Percentiles rank a stretch among this genome's conserved stretches.
Evolutionary conservation across 2,329 filamentous ascomycete species (phyloP).

Genomic region (Niveomyces coronatus): DNA sequence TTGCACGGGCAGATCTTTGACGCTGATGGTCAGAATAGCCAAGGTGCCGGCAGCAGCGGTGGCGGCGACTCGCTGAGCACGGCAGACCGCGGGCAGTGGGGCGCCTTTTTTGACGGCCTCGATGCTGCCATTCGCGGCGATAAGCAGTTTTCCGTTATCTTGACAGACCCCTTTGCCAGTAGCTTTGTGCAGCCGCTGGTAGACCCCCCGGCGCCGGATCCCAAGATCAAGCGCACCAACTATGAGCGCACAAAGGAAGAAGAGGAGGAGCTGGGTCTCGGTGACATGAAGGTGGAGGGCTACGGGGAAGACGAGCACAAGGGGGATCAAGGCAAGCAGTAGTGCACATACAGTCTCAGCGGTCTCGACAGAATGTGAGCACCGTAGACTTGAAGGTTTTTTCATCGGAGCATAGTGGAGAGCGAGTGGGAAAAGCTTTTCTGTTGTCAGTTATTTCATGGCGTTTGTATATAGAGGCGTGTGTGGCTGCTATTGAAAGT

Average conservation of each 20-base stretch:
- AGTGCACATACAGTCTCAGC: too few species aligned
- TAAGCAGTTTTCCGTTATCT: slow-evolving; percentile 68
- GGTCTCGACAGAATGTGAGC: too few species aligned
- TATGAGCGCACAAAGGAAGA: slow-evolving; percentile 87
- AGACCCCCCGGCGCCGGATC: slow-evolving; percentile 58
- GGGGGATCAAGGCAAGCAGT: slow-evolving; percentile 7
- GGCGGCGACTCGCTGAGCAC: slow-evolving; percentile 70
- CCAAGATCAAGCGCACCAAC: slow-evolving; percentile 68
- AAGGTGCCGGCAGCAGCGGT: too few species aligned
- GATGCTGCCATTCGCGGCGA: slow-evolving; percentile 71
- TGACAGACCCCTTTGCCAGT: slow-evolving; percentile 81
- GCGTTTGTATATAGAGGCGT: too few species aligned
- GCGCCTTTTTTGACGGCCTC: slow-evolving; percentile 67
- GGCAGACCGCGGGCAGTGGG: slow-evolving; percentile 63
- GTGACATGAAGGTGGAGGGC: slow-evolving; percentile 85
- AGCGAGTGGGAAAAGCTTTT: too few species aligned
- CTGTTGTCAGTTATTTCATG: too few species aligned
- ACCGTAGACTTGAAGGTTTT: too few species aligned
- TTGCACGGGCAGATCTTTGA: slow-evolving; percentile 83
- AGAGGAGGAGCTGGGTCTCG: slow-evolving; percentile 83
- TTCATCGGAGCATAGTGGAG: too few species aligned
- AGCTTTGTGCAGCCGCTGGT: slow-evolving; percentile 91
- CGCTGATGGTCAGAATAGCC: slow-evolving; percentile 41
- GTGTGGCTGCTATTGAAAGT: too few species aligned
- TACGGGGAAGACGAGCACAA: slow-evolving; percentile 45